Evolutionary conservation across 805 yeast genomes (phyloP).

Genomic region (Starmerella bacillaris): DNA sequence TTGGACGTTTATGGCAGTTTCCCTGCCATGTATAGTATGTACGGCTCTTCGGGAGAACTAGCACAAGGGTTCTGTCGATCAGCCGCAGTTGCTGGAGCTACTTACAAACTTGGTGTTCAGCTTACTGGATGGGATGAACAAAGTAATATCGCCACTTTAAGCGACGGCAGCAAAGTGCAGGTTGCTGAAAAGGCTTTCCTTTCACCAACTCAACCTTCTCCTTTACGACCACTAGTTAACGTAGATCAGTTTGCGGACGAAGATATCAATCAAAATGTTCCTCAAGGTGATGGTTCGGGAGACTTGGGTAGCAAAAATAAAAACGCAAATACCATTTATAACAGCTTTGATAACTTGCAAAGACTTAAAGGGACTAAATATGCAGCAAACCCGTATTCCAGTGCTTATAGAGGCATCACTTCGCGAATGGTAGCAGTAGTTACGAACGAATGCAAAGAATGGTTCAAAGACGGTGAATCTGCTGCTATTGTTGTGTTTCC

Average conservation of each 20-base stretch:
- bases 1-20: slow-evolving; percentile 86
- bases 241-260: slow-evolving; percentile 5
- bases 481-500: slow-evolving; percentile 88
- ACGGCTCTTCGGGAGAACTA: slow-evolving; percentile 90
- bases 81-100: slow-evolving; percentile 95
- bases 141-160: slow-evolving; percentile 38
- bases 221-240: slow-evolving; percentile 12
- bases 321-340: too few relatives aligned
- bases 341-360: too few relatives aligned
- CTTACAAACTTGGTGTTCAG: slow-evolving; percentile 63
- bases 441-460: slow-evolving; percentile 70
- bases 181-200: slow-evolving; percentile 66
- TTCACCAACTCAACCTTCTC: slow-evolving; percentile 32
- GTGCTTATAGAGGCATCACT: too few relatives aligned
- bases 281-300: too few relatives aligned
- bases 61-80: slow-evolving; percentile 94
- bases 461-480: slow-evolving; percentile 75
- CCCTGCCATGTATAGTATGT: slow-evolving; percentile 81
- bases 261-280: too few relatives aligned
- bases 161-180: slow-evolving; percentile 54
- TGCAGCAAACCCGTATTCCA: too few relatives aligned
- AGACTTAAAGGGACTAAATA: slow-evolving; percentile 17
- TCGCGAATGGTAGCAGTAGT: slow-evolving; percentile 71
- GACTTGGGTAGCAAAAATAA: too few relatives aligned
- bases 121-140: slow-evolving; percentile 47